These are phyloP conservation scores for Pyrus pyrifolia DNA, from an alignment of 306 rosid genomes.

Conservation along the genomic window DNA sequence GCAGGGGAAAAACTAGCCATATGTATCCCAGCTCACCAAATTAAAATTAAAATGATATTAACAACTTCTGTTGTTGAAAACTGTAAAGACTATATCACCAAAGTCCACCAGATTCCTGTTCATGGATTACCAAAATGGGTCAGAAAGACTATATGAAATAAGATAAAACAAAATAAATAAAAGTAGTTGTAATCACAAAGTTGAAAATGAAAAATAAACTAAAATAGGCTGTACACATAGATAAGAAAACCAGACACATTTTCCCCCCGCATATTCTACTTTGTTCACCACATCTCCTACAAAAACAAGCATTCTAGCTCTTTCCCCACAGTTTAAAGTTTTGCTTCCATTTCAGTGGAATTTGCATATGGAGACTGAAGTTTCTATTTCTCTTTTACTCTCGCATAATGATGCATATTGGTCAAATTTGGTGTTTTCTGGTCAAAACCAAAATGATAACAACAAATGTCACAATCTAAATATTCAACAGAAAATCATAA, in stretches of 20 bases:
- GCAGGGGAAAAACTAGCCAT: conserved; percentile 38
- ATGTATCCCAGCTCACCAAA: conserved; percentile 11
- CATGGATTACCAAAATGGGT: neutral
- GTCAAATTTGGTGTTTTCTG: neutral
- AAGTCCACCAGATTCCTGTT: conserved; percentile 5
- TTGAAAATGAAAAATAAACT: neutral
- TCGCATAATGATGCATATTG: neutral
- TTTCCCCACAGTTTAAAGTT: neutral
- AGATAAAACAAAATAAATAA: neutral
- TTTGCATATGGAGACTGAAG: neutral
- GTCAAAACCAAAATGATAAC: neutral
- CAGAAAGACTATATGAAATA: neutral
- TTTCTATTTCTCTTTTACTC: neutral
- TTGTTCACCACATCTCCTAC: neutral
- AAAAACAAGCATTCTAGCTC: neutral
- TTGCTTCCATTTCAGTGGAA: neutral
- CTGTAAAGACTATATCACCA: neutral
- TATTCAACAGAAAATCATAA: neutral
- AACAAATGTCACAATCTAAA: neutral
- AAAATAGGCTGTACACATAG: neutral
- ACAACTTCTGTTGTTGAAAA: neutral
- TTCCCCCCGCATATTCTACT: neutral
- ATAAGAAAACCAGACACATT: neutral
- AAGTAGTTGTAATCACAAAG: neutral
- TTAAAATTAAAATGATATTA: neutral